phyloP scores from a whole-genome alignment of 805 yeast genomes.

The Metahyphopichia silvanorum region DNA sequence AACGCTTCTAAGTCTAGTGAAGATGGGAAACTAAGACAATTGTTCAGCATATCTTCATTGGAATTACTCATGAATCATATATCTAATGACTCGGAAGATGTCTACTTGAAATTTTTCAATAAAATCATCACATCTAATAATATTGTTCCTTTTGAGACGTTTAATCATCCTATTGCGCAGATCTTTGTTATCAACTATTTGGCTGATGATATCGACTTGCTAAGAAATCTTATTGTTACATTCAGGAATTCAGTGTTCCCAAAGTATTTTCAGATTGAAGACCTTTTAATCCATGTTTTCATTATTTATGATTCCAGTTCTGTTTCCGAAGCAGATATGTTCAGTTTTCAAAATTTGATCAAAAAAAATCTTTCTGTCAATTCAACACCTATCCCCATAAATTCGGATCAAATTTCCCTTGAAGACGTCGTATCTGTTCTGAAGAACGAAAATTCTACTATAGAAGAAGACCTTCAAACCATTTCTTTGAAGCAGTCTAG shows the following conservation, averaged over 20 bases:
- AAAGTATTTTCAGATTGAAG: slow-evolving; percentile 63
- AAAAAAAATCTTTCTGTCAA: slow-evolving; percentile 21
- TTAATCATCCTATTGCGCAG: slow-evolving; percentile 82
- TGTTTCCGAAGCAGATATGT: slow-evolving; percentile 34
- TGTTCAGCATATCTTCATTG: slow-evolving; percentile 37
- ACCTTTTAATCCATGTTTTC: slow-evolving; percentile 46
- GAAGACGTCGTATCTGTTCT: slow-evolving; percentile 5
- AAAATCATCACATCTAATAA: slow-evolving; percentile 56
- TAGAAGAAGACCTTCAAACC: slow-evolving; percentile 49
- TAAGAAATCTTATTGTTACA: slow-evolving; percentile 53
- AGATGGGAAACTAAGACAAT: slow-evolving; percentile 15
- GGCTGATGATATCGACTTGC: slow-evolving; percentile 48
- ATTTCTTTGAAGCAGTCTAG: slow-evolving; percentile 20
- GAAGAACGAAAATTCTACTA: slow-evolving; percentile 34
- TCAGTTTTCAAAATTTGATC: slow-evolving; percentile 23
- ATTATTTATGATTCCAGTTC: slow-evolving; percentile 24
- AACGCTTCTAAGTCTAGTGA: slow-evolving; percentile 11
- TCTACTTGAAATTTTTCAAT: slow-evolving; percentile 57
- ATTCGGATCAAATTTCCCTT: slow-evolving; percentile 4
- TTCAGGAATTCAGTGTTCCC: slow-evolving; percentile 51
- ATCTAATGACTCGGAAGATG: slow-evolving; percentile 16
- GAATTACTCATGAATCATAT: slow-evolving; percentile 24
- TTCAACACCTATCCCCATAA: slow-evolving; percentile 20
- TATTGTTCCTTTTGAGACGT: slow-evolving; percentile 75
- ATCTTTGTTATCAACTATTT: slow-evolving; percentile 59